phyloP scores from a whole-genome alignment of 1,284 basidiomycete genomes.

The Tilletia horrida region DNA sequence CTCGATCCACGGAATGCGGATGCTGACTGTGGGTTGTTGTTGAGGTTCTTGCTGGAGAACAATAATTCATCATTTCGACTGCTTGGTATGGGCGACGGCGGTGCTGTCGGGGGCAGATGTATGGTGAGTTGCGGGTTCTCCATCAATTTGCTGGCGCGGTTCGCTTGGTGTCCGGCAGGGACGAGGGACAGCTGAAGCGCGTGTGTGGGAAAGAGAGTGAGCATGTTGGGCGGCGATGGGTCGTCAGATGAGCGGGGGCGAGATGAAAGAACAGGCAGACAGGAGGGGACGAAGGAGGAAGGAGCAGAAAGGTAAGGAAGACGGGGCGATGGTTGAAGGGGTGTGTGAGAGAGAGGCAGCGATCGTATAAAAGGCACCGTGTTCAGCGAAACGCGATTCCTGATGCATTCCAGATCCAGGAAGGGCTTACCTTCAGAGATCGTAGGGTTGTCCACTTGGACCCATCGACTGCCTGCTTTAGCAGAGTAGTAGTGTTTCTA shows the following conservation, averaged over 20 bases:
- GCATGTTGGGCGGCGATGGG: neutral
- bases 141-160: slow-evolving; percentile 13
- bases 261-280: neutral
- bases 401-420: neutral
- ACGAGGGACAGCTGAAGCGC: slow-evolving; percentile 6
- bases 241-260: neutral
- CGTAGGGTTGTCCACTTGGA: too few relatives aligned
- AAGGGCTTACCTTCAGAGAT: neutral
- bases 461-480: too few relatives aligned
- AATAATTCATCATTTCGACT: neutral
- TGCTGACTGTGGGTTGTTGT: neutral
- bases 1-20: slow-evolving; percentile 1
- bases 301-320: neutral
- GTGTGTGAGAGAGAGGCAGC: neutral
- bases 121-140: slow-evolving; percentile 8
- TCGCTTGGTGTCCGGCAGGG: neutral
- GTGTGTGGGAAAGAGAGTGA: neutral
- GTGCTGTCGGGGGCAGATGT: slow-evolving; percentile 16
- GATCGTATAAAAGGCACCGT: neutral
- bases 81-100: slow-evolving; percentile 15
- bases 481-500: too few relatives aligned
- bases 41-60: neutral
- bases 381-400: neutral
- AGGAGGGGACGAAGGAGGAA: neutral
- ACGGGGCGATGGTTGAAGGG: neutral